These are phyloP conservation scores for Serendipita sp. DNA, from an alignment of 768 basidiomycete species.

Conservation along the genomic window DNA sequence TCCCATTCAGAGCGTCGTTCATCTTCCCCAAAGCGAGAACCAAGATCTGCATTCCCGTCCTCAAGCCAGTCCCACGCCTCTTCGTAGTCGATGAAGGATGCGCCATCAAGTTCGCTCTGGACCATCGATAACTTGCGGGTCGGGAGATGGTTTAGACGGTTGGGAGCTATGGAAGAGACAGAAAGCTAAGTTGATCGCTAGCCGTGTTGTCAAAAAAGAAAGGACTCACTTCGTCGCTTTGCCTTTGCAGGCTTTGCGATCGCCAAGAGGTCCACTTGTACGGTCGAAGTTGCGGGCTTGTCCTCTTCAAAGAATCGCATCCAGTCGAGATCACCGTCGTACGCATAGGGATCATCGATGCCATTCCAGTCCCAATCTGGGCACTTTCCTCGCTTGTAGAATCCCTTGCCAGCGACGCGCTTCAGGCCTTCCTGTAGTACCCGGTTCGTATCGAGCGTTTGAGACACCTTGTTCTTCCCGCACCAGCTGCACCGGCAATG, in stretches of 20 bases:
- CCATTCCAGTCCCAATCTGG: neutral
- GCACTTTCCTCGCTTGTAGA: neutral
- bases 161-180: neutral
- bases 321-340: neutral
- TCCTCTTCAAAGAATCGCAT: neutral
- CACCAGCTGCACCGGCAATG: neutral
- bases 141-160: too few relatives aligned
- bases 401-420: neutral
- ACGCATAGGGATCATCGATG: neutral
- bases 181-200: neutral
- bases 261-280: neutral
- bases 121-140: neutral
- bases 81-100: neutral
- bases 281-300: neutral
- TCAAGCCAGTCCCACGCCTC: neutral
- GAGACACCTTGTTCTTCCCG: neutral
- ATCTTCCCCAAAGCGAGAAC: too few relatives aligned
- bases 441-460: neutral
- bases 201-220: neutral
- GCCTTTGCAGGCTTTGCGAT: constrained; percentile 2
- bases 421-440: neutral
- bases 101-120: neutral
- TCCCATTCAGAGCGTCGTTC: neutral
- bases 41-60: neutral
- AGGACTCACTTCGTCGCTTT: neutral